Evolutionary conservation across 2,329 filamentous ascomycete species (phyloP).

Genomic region (Onygenales sp.): DNA sequence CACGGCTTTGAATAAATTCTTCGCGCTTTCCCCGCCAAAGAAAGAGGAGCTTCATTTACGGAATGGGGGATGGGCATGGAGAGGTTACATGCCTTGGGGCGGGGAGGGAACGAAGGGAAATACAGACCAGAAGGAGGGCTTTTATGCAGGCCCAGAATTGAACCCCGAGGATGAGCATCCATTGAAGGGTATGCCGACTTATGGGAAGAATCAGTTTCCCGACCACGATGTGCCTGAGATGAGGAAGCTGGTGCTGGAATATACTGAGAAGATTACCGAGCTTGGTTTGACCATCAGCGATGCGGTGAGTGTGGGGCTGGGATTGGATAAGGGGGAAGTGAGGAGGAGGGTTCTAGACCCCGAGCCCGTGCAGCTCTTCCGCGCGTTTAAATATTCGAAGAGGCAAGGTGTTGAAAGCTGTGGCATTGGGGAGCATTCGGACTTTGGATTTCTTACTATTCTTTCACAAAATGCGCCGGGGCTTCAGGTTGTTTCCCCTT

Average conservation of each 20-base stretch:
- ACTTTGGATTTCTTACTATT: not conserved
- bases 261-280: conserved; percentile 3
- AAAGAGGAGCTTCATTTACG: no score
- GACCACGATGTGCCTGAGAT: conserved; percentile 5
- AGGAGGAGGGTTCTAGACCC: conserved; percentile 2
- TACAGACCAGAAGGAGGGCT: conserved; percentile 7
- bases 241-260: conserved; percentile 5
- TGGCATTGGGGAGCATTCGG: conserved; percentile 6
- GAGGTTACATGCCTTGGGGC: conserved; percentile 5
- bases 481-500: no score
- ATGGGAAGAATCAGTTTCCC: conserved; percentile 5
- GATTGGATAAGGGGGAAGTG: conserved; percentile 3
- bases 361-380: conserved; percentile 5
- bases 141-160: conserved; percentile 7
- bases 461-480: no score
- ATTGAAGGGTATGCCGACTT: conserved; percentile 1
- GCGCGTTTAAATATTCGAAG: conserved; percentile 6
- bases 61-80: no score
- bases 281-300: conserved; percentile 5
- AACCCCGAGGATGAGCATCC: not conserved
- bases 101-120: conserved; percentile 5
- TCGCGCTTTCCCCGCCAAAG: no score
- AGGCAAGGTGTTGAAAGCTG: conserved; percentile 5
- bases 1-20: no score
- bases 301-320: conserved; percentile 4